Evolutionary conservation across 257 asterid species (phyloP), one percentile per base, ranked within the genome.

Genomic region (Verbascum thapsus): DNA sequence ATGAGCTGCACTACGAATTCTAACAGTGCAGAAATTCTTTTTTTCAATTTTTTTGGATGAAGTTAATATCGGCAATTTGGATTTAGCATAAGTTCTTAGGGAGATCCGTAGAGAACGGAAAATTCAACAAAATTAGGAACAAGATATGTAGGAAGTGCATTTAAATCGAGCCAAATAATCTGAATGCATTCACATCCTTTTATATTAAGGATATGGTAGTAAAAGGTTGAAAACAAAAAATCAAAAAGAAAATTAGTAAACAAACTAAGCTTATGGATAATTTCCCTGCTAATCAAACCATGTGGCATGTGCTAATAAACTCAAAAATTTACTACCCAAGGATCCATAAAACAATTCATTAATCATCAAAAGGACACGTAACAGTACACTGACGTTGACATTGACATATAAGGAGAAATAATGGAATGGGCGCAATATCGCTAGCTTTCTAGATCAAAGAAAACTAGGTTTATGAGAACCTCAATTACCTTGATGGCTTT

Each of bases 401-500:
- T n/a, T n/a, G n/a, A n/a, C 40, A 15, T 18, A 19, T 6, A 64
- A 38, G 44, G 59, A 53, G 39, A 26, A 32, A 15, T 52, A 41
- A 11, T 10, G 39, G 3, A 50, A 60, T 49, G 0, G 41, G 61
- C 39, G 50, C 13, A 60, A 58, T 45, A 54, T 53, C n/a, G 50
- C 12, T 44, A 64, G 68, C 18, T 41, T 64, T 49, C 60, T 49
- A 62, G 10, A 55, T 42, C 51, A 35, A 17, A 48, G 6, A 56
- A 20, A 35, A 16, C n/a, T 26, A 26, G 16, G 17, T 17, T 23
- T 23, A 16, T 35, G 8, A 40, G 57, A 51, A 51, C 10, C 32
- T 35, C 57, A 57, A 62, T 77, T 71, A 92, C 99, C 96, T 85
- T 85, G 67, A 85, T 67, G 57, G 89, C 95, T 70, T 81, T 76